Evolutionary conservation across 1,284 basidiomycete species (phyloP), one percentile per base, ranked within the genome.

Genomic region (Leccinum subrobustum): DNA sequence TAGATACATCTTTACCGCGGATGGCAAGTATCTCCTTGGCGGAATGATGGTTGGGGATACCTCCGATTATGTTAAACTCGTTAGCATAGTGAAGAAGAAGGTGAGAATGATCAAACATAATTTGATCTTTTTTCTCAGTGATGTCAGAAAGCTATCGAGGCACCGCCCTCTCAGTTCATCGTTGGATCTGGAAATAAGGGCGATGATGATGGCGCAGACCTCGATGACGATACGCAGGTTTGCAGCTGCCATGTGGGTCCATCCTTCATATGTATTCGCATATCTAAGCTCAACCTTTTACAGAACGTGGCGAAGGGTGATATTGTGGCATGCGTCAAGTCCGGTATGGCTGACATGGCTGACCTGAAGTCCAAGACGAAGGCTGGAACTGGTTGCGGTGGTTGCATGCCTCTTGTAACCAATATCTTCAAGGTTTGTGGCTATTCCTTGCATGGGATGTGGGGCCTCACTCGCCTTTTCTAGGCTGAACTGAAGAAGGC

Each of bases 21-120:
- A 92, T 69, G 90, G 90, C 18, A 87, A 87, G 71, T 82, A 89
- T 65, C 76, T 93, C 3, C 73, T 93, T 5, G 90, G 90, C 7
- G 90, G 90, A 2, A 91, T 91, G 83, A 91, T 92, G 89, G 84
- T 92, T 14, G 90, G 90, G 2, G 89, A 92, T 68, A 84, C 85
- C 31, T 80, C 79, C 51, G 87, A 91, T 70, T 92, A 84, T 66
- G 81, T 86, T 64, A 91, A 90, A 73, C 78, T 92, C 5, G 82
- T 91, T 11, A 78, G 85, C 4, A 78, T 92, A 33, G 85, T 89
- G 51, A 90, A 88, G 78, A 91, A 91, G 77, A 86, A 83, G 76
- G 84, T 80, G 35, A 66, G 60, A 37, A 39, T 37, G 35, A 20
- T 25, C 25, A 27, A 27, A 27, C 25, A 27, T 1, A 18, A 18